phyloP scores from a whole-genome alignment of 2,329 filamentous ascomycete species.

The Fusarium temperatum region DNA sequence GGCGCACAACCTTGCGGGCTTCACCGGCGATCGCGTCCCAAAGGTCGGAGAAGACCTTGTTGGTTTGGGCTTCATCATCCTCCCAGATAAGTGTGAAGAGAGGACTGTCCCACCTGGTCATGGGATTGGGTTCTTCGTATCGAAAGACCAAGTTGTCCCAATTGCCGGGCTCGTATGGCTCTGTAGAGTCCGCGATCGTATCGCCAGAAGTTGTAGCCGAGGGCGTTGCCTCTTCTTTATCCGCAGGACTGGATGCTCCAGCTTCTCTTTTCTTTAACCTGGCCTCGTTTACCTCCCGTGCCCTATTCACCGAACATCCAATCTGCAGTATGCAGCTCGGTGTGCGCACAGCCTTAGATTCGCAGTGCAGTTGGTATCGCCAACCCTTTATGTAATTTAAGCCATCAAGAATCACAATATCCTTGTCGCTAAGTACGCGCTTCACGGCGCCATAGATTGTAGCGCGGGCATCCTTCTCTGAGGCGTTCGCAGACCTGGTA shows the following conservation, averaged over 20 bases:
- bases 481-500: slow-evolving; percentile 74
- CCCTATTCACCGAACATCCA: slow-evolving; percentile 63
- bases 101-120: slow-evolving; percentile 86
- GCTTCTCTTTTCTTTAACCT: slow-evolving; percentile 53
- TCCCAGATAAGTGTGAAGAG: slow-evolving; percentile 83
- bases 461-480: slow-evolving; percentile 84
- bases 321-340: slow-evolving; percentile 78
- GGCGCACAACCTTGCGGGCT: slow-evolving; percentile 69
- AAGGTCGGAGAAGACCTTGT: slow-evolving; percentile 68
- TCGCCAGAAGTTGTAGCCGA: background rate
- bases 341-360: slow-evolving; percentile 81
- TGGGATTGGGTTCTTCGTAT: slow-evolving; percentile 87
- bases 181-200: slow-evolving; percentile 38
- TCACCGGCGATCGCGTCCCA: slow-evolving; percentile 79
- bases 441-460: slow-evolving; percentile 81
- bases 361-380: slow-evolving; percentile 86
- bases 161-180: slow-evolving; percentile 64
- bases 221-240: background rate
- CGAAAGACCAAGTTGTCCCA: slow-evolving; percentile 84
- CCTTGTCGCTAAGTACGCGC: slow-evolving; percentile 73
- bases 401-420: slow-evolving; percentile 82
- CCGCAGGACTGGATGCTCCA: background rate
- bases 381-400: slow-evolving; percentile 92
- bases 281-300: slow-evolving; percentile 67
- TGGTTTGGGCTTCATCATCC: slow-evolving; percentile 70